Evolutionary conservation across 805 yeast species (phyloP).

Genomic region (Candida pseudoglaebosa): DNA sequence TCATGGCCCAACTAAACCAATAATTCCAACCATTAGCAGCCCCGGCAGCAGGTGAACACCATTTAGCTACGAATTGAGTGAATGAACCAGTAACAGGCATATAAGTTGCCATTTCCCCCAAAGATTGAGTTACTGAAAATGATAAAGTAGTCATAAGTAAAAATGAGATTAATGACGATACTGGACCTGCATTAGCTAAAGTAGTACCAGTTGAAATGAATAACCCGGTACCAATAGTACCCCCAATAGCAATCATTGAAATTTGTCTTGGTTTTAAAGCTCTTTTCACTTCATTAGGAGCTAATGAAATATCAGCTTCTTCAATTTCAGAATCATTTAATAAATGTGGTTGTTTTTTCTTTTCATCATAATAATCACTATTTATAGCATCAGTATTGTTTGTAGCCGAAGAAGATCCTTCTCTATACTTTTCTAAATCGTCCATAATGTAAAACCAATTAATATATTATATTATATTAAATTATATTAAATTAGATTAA

Average conservation of each 20-base stretch:
- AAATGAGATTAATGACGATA: conserved; percentile 59
- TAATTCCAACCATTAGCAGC: conserved; percentile 70
- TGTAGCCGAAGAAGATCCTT: neutral
- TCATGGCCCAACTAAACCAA: conserved; percentile 76
- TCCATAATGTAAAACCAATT: neutral
- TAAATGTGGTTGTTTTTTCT: neutral
- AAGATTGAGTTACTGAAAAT: conserved; percentile 61
- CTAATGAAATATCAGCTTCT: neutral
- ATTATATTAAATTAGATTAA: too few species aligned
- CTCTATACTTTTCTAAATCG: neutral
- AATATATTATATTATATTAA: too few species aligned
- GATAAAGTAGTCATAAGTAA: conserved; percentile 64
- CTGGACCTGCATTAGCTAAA: conserved; percentile 67
- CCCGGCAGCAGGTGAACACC: conserved; percentile 67
- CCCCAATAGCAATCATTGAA: conserved; percentile 81
- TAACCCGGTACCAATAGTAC: conserved; percentile 80
- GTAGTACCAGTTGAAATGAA: conserved; percentile 71
- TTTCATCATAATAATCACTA: neutral
- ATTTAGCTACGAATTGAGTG: conserved; percentile 63
- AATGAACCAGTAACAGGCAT: conserved; percentile 69
- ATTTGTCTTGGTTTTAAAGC: conserved; percentile 60
- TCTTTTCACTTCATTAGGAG: neutral
- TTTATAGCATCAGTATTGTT: neutral
- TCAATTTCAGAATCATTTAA: neutral
- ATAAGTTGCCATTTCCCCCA: conserved; percentile 80